A percentile compares a stretch with the other conserved stretches of the same genome.
phyloP scores from a whole-genome alignment of 2,329 filamentous ascomycete genomes.

The Venturia nashicola region DNA sequence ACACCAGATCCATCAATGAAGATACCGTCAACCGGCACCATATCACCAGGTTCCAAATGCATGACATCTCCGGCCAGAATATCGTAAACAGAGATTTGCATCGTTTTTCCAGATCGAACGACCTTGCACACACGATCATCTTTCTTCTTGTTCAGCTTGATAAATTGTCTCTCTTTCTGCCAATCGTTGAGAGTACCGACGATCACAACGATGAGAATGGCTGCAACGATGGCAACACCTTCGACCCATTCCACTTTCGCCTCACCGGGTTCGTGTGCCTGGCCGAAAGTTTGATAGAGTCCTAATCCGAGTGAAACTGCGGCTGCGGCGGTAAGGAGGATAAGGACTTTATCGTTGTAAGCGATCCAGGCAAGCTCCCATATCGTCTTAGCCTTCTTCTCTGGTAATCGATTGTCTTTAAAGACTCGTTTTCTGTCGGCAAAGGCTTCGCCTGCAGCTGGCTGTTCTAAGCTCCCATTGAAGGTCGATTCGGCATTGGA shows the following conservation, averaged over 20 bases:
- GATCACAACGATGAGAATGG: conserved; percentile 62
- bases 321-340: conserved; percentile 58
- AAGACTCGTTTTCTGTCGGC: conserved; percentile 58
- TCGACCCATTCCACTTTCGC: conserved; percentile 68
- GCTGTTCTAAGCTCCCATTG: background rate
- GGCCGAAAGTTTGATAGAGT: conserved; percentile 56
- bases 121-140: conserved; percentile 64
- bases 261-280: conserved; percentile 32
- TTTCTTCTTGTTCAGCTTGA: conserved; percentile 70
- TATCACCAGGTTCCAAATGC: conserved; percentile 59
- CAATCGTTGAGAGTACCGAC: conserved; percentile 69
- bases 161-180: conserved; percentile 72
- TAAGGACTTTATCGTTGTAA: conserved; percentile 70
- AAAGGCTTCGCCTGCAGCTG: conserved; percentile 1
- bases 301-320: conserved; percentile 61
- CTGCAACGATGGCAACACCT: conserved; percentile 65
- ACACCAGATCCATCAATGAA: conserved; percentile 55
- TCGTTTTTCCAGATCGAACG: conserved; percentile 57
- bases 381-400: conserved; percentile 57
- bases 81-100: conserved; percentile 58
- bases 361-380: conserved; percentile 66
- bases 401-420: conserved; percentile 57
- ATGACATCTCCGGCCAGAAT: conserved; percentile 64
- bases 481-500: background rate
- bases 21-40: conserved; percentile 61